Evolutionary conservation across 1,284 basidiomycete genomes (phyloP).

Genomic region (Ustilago xerochloae): DNA sequence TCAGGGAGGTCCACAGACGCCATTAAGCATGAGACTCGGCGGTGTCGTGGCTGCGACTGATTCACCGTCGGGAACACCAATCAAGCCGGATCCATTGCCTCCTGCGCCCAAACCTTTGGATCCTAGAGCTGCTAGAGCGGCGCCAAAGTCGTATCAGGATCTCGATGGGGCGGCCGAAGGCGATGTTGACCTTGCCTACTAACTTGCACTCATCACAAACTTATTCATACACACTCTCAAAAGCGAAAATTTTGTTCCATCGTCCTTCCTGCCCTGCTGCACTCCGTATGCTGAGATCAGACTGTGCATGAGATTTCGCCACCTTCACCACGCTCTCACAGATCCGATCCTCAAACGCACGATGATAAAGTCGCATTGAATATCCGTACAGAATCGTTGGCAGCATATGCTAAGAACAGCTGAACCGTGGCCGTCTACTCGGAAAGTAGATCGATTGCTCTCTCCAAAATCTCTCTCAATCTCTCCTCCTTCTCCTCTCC

Average conservation of each 20-base stretch:
- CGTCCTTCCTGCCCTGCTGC: too few relatives aligned
- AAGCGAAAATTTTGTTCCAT: not conserved
- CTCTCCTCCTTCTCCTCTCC: not conserved
- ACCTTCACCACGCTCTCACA: too few relatives aligned
- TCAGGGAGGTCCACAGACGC: not conserved
- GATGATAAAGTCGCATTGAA: too few relatives aligned
- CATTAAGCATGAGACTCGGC: constrained; percentile 41
- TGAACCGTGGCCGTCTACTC: too few relatives aligned
- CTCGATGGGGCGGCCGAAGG: constrained; percentile 55
- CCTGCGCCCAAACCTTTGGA: constrained; percentile 55
- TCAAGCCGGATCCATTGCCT: constrained; percentile 36
- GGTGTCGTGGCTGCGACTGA: constrained; percentile 9
- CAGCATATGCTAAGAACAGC: too few relatives aligned
- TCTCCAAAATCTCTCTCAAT: constrained; percentile 12
- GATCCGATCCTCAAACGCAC: too few relatives aligned
- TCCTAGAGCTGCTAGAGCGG: constrained; percentile 33
- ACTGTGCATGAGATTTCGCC: too few relatives aligned
- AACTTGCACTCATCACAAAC: not conserved
- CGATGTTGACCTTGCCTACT: constrained; percentile 53
- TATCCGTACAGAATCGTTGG: too few relatives aligned
- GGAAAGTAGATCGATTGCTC: constrained; percentile 38
- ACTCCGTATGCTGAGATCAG: too few relatives aligned
- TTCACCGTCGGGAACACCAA: constrained; percentile 7
- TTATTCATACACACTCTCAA: not conserved
- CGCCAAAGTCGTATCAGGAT: constrained; percentile 55